These are phyloP conservation scores for Trichopus zeylanicus DNA, from an alignment of 116 monocot genomes.

Conservation along the genomic window DNA sequence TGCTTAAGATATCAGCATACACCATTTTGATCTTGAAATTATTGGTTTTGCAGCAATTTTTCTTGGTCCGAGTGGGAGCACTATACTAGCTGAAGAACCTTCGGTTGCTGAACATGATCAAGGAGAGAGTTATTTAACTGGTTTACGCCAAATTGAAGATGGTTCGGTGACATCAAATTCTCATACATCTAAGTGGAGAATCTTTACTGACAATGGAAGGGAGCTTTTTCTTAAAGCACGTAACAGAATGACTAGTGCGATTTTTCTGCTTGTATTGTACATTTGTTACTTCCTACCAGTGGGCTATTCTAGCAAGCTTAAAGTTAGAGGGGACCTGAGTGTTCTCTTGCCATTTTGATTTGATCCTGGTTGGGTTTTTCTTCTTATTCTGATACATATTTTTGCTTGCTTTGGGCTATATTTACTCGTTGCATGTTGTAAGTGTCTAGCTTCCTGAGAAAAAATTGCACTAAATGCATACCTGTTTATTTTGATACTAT, in stretches of 20 bases:
- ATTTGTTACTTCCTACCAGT: background rate
- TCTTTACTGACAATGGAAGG: conserved; percentile 85
- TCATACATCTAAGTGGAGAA: conserved; percentile 95
- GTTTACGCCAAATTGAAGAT: conserved; percentile 79
- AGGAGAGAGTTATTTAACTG: conserved; percentile 32
- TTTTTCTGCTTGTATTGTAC: background rate
- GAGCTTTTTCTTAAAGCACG: conserved; percentile 61
- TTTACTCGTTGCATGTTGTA: no score
- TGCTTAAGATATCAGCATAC: no score
- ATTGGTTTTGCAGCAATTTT: conserved; percentile 41
- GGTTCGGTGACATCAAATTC: conserved; percentile 82
- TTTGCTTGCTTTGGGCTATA: no score
- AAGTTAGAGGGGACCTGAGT: no score
- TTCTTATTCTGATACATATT: background rate
- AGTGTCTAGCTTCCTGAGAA: background rate
- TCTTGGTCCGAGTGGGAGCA: conserved; percentile 25
- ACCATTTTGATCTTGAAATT: background rate
- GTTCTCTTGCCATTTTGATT: background rate
- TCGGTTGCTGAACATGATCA: conserved; percentile 36
- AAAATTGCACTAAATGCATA: background rate
- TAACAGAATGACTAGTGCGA: background rate
- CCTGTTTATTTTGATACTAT: no score
- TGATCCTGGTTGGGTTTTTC: background rate
- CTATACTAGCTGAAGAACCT: conserved; percentile 46
- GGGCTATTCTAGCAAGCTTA: no score